Evolutionary conservation across 306 rosid species (phyloP).

Genomic region (Castanea mollissima): DNA sequence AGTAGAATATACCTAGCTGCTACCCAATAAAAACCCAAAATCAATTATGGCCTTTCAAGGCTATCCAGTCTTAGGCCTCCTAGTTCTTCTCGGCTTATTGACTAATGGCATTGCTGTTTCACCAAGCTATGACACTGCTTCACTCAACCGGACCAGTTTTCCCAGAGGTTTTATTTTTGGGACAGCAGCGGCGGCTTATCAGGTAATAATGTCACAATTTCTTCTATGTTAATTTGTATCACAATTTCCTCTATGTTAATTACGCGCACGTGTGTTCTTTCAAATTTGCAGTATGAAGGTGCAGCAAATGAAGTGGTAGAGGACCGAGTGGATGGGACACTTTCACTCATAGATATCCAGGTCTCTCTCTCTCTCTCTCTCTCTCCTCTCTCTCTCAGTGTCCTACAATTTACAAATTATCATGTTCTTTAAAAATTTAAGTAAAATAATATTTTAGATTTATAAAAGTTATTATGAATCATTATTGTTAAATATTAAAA

Average conservation of each 20-base stretch:
- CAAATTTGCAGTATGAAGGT: not conserved
- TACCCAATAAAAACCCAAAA: no score
- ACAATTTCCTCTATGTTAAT: no score
- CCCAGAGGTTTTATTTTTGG: not conserved
- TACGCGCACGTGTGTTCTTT: not conserved
- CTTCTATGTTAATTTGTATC: no score
- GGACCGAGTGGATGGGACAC: not conserved
- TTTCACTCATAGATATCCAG: not conserved
- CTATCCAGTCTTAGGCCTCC: not conserved
- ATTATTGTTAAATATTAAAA: no score
- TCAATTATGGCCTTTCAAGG: not conserved
- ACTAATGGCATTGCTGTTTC: no score
- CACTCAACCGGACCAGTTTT: not conserved
- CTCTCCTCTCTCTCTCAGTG: not conserved
- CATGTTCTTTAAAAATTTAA: no score
- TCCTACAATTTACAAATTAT: no score
- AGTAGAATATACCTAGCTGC: no score
- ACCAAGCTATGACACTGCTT: not conserved
- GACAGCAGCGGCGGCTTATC: not conserved
- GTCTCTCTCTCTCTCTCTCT: not conserved
- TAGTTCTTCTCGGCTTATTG: not conserved
- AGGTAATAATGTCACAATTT: not conserved
- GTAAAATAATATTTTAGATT: no score
- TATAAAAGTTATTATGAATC: no score
- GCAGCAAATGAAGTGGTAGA: not conserved